These are phyloP conservation scores for Collybiopsis luxurians DNA, from an alignment of 768 basidiomycete species.

Conservation along the genomic window DNA sequence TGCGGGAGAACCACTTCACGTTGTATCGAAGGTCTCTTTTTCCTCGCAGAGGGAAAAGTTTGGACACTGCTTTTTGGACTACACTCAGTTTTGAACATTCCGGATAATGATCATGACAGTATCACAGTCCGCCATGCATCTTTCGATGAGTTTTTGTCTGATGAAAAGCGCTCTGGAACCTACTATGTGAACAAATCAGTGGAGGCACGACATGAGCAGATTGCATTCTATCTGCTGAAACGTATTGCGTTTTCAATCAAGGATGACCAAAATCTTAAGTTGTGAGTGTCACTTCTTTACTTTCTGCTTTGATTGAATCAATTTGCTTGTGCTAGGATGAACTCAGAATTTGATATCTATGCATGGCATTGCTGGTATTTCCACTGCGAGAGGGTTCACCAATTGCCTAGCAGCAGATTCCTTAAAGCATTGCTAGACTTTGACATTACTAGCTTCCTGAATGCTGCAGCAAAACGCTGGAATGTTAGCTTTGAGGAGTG, in stretches of 20 bases:
- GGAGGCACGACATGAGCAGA: not conserved
- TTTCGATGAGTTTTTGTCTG: slow-evolving; percentile 30
- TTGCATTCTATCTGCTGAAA: not conserved
- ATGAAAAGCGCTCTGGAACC: slow-evolving; percentile 23
- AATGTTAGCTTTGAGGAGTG: not conserved
- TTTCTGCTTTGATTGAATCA: too few relatives aligned
- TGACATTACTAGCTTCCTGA: not conserved
- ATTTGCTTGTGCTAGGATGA: too few relatives aligned
- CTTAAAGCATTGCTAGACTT: not conserved
- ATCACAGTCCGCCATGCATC: slow-evolving; percentile 30
- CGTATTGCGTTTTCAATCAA: not conserved
- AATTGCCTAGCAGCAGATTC: not conserved
- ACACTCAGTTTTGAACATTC: slow-evolving; percentile 11
- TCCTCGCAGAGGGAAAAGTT: slow-evolving; percentile 1
- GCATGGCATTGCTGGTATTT: not conserved
- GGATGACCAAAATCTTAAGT: not conserved
- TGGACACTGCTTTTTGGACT: slow-evolving; percentile 1
- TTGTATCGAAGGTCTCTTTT: slow-evolving; percentile 5
- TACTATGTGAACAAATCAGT: slow-evolving; percentile 23
- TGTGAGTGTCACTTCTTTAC: too few relatives aligned
- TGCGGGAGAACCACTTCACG: not conserved
- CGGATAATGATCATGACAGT: slow-evolving; percentile 11
- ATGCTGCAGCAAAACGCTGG: not conserved
- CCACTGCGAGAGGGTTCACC: not conserved
- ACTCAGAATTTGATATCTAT: not conserved